Percentiles rank a stretch among this genome's conserved stretches.
phyloP scores from a whole-genome alignment of 1,139 yeast species.

The Meyerozyma athensensis region DNA sequence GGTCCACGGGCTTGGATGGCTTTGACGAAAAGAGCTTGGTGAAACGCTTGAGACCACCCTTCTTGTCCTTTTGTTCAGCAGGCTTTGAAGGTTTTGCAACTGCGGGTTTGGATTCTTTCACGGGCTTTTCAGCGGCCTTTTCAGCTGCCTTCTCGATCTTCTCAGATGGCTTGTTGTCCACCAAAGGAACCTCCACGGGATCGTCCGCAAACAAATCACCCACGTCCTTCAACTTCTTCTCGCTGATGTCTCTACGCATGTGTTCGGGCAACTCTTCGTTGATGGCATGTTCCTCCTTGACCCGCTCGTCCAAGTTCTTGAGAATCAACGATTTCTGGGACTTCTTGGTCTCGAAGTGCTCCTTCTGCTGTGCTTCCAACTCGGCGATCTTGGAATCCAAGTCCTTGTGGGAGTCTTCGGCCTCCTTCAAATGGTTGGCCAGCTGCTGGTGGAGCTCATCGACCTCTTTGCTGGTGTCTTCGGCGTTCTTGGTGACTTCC shows the following conservation, averaged over 20 bases:
- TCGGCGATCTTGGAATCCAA: constrained; percentile 28
- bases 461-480: constrained; percentile 31
- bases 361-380: constrained; percentile 27
- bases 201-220: constrained; percentile 35
- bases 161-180: constrained; percentile 15
- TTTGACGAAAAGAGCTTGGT: constrained; percentile 2
- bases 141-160: constrained; percentile 16
- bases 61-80: neutral
- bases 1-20: constrained; percentile 7
- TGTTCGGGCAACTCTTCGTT: constrained; percentile 52
- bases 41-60: constrained; percentile 3
- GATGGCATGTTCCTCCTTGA: constrained; percentile 40
- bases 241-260: constrained; percentile 39
- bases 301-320: constrained; percentile 28
- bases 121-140: constrained; percentile 10
- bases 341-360: constrained; percentile 26
- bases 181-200: constrained; percentile 17
- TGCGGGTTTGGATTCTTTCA: constrained; percentile 4
- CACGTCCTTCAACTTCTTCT: constrained; percentile 36
- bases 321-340: constrained; percentile 32
- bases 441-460: constrained; percentile 25
- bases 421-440: constrained; percentile 22
- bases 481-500: constrained; percentile 24
- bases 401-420: constrained; percentile 19
- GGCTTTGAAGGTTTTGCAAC: constrained; percentile 6